Evolutionary conservation across 2,329 filamentous ascomycete genomes (phyloP), one percentile per base, ranked within the genome.

Genomic region (Aspergillus calidoustus): DNA sequence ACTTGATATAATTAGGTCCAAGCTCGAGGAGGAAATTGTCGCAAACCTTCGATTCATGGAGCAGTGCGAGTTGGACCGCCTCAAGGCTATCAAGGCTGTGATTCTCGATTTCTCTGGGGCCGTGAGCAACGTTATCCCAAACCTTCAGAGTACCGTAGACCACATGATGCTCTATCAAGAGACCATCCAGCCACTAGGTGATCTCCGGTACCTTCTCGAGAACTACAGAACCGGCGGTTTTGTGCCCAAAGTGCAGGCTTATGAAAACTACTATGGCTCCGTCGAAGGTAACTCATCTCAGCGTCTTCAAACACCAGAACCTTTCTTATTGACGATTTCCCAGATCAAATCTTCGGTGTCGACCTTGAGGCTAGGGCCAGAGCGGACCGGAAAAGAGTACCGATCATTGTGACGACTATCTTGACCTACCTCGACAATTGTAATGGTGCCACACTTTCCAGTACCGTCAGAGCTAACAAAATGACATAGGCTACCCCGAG

Each of bases 161-260:
- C 93, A 96, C 75, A 97, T 99, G 93, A 93, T 99, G 89, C 85
- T 99, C 51, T 99, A 96, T 80, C 95, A 99, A 77, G 95, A 99
- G 82, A 98, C 95, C 0, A 91, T 99, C n/a, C 95, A 98, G 77
- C 95, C 95, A 6, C 76, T 89, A 52, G 91, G 92, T 44, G 95
- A 99, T 77, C 81, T 99, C 68, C 87, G 95, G 66, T 99, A 98
- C 76, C 85, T 99, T 63, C 84, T 99, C 50, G 95, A 99, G 80
- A 99, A 94, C 75, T 99, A 99, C 79, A 90, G 93, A 65, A 99
- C 95, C 7, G 95, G 95, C 65, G 91, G 89, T 67, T 99, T 96
- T 75, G 87, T 92, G 55, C 95, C 95, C 8, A 93, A 87, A 71
- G 94, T 98, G 30, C 88, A 93, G 51, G 90, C 92, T 3, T 99